Evolutionary conservation across 768 basidiomycete species (phyloP).

Genomic region (Auricularia sp.): DNA sequence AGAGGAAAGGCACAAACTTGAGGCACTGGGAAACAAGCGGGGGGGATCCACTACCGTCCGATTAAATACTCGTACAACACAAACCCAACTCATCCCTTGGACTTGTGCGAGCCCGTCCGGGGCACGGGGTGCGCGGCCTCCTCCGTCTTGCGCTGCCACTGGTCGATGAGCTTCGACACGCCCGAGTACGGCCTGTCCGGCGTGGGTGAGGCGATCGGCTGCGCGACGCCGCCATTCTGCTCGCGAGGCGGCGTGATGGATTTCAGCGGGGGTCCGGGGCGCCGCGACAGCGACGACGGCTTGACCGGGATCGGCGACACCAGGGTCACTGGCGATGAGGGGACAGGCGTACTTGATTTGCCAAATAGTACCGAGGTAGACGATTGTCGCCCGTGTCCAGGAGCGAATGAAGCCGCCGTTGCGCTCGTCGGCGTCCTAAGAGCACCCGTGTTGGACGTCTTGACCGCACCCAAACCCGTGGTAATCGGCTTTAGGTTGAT

Average conservation of each 20-base stretch:
- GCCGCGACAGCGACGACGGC: not conserved
- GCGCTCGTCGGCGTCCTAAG: not conserved
- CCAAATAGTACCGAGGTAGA: not conserved
- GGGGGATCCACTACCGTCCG: not conserved
- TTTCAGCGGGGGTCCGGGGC: not conserved
- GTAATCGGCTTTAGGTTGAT: not conserved
- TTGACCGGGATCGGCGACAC: not conserved
- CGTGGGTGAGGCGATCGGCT: conserved; percentile 35
- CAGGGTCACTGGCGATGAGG: not conserved
- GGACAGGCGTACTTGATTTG: not conserved
- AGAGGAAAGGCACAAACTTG: not conserved
- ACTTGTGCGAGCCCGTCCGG: conserved; percentile 1
- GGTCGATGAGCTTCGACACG: conserved; percentile 75
- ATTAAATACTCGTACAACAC: not conserved
- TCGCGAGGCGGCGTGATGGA: conserved; percentile 1
- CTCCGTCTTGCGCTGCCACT: conserved; percentile 77
- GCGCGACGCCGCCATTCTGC: not conserved
- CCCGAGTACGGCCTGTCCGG: conserved; percentile 75
- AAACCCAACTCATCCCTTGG: not conserved
- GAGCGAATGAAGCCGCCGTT: not conserved
- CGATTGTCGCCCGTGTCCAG: not conserved
- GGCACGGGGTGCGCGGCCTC: conserved; percentile 34
- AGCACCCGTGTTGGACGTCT: not conserved
- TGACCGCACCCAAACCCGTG: not conserved
- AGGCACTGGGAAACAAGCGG: not conserved